Percentiles rank a stretch among this genome's conserved stretches.
Evolutionary conservation across 2,329 filamentous ascomycete species (phyloP).

Genomic region (Fusarium sp.): DNA sequence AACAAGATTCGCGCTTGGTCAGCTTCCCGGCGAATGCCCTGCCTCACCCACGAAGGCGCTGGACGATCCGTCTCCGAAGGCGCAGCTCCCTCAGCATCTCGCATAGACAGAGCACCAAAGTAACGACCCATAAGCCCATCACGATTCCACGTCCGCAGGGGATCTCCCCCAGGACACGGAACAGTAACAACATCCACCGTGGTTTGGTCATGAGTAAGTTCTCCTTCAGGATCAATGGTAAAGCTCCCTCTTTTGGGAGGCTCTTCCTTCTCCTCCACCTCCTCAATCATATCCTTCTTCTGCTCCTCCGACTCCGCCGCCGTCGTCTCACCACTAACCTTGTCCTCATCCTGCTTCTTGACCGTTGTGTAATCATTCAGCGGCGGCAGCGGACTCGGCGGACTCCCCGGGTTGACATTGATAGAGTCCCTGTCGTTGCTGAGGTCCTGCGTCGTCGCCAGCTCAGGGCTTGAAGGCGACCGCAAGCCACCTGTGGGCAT

Average conservation of each 20-base stretch:
- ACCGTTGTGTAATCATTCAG: slow-evolving; percentile 37
- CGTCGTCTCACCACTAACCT: slow-evolving; percentile 15
- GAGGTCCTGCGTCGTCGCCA: slow-evolving; percentile 19
- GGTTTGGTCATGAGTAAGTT: slow-evolving; percentile 65
- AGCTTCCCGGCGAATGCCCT: slow-evolving; percentile 66
- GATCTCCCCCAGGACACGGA: slow-evolving; percentile 68
- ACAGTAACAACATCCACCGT: slow-evolving; percentile 69
- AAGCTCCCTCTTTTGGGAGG: slow-evolving; percentile 46
- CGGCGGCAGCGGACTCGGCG: slow-evolving; percentile 41
- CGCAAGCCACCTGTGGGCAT: slow-evolving; percentile 39
- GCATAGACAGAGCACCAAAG: slow-evolving; percentile 60
- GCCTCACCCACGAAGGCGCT: slow-evolving; percentile 66
- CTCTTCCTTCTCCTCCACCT: slow-evolving; percentile 13
- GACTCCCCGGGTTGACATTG: slow-evolving; percentile 49
- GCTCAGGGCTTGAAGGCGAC: slow-evolving; percentile 16
- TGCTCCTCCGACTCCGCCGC: background rate
- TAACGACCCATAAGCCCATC: slow-evolving; percentile 65
- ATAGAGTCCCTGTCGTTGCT: slow-evolving; percentile 47
- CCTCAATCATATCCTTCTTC: background rate
- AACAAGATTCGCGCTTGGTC: slow-evolving; percentile 66
- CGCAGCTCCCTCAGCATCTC: slow-evolving; percentile 52
- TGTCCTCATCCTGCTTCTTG: slow-evolving; percentile 4
- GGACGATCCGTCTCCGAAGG: slow-evolving; percentile 39
- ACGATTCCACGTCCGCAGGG: slow-evolving; percentile 68
- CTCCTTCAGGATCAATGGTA: slow-evolving; percentile 54